Percentiles rank a stretch among this genome's conserved stretches.
Evolutionary conservation across 2,329 filamentous ascomycete genomes (phyloP).

Genomic region (Pseudogymnoascus sp.): DNA sequence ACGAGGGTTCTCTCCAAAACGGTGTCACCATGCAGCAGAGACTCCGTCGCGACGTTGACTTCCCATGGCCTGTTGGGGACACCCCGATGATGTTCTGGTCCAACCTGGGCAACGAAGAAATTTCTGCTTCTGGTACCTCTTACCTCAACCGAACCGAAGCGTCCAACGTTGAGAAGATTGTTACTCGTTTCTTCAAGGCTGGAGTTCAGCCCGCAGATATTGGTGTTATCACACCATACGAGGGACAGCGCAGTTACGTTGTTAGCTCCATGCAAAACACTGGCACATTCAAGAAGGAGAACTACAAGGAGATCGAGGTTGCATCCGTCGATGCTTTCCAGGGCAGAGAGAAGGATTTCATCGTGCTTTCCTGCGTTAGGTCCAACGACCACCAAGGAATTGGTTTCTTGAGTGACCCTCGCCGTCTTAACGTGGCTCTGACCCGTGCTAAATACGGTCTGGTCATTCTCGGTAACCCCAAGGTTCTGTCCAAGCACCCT

Average conservation of each 20-base stretch:
- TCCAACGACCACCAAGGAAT: constrained; percentile 99
- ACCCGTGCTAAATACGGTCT: constrained; percentile 95
- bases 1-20: constrained; percentile 94
- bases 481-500: constrained; percentile 94
- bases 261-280: constrained; percentile 99
- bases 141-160: constrained; percentile 97
- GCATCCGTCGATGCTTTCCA: constrained; percentile 98
- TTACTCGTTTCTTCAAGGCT: constrained; percentile 97
- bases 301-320: constrained; percentile 97
- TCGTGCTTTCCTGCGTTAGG: constrained; percentile 92
- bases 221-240: constrained; percentile 97
- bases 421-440: constrained; percentile 92
- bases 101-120: constrained; percentile 94
- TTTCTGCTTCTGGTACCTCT: constrained; percentile 93
- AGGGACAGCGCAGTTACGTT: constrained; percentile 95
- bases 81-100: constrained; percentile 99
- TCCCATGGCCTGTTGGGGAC: constrained; percentile 91
- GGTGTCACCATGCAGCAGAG: constrained; percentile 86
- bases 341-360: constrained; percentile 97
- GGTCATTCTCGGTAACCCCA: constrained; percentile 94
- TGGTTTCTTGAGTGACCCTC: constrained; percentile 94
- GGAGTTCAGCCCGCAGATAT: constrained; percentile 91
- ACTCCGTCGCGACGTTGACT: constrained; percentile 87
- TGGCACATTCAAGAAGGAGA: constrained; percentile 95
- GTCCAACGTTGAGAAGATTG: constrained; percentile 95